A percentile compares a stretch with the other conserved stretches of the same genome.
These are phyloP conservation scores for Mrakia blollopis DNA, from an alignment of 768 basidiomycete species.

Conservation along the genomic window DNA sequence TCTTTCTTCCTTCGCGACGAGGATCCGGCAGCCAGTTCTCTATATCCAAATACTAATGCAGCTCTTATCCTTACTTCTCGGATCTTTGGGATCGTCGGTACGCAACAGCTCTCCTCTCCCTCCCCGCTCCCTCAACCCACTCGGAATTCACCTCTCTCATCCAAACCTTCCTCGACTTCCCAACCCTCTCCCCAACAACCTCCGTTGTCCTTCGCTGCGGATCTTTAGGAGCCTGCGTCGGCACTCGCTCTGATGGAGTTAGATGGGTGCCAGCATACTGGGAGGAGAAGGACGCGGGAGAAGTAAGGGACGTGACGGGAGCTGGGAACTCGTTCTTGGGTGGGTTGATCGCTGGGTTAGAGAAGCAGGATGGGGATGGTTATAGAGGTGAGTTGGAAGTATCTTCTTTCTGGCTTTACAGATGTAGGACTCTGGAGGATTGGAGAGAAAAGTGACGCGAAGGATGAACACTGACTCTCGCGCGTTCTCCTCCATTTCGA, in stretches of 20 bases:
- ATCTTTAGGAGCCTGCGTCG: constrained; percentile 7
- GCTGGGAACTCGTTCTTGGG: constrained; percentile 23
- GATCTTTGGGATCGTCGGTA: too few species aligned
- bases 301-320: constrained; percentile 22
- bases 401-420: too few species aligned
- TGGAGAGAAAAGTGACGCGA: background rate
- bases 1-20: background rate
- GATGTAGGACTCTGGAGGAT: too few species aligned
- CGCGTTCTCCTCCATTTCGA: background rate
- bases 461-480: background rate
- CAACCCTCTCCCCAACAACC: background rate
- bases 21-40: too few species aligned
- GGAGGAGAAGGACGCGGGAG: background rate
- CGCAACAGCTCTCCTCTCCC: constrained; percentile 14
- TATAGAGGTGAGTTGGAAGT: background rate
- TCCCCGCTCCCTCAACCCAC: background rate
- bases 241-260: background rate
- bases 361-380: background rate
- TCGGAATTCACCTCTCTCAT: background rate
- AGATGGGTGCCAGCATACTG: constrained; percentile 20
- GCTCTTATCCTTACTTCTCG: too few species aligned
- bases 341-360: constrained; percentile 21
- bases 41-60: too few species aligned
- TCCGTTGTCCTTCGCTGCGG: constrained; percentile 26
- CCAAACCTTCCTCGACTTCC: background rate